phyloP scores from a whole-genome alignment of 345 rosid genomes.

The Rhizophora mangle region DNA sequence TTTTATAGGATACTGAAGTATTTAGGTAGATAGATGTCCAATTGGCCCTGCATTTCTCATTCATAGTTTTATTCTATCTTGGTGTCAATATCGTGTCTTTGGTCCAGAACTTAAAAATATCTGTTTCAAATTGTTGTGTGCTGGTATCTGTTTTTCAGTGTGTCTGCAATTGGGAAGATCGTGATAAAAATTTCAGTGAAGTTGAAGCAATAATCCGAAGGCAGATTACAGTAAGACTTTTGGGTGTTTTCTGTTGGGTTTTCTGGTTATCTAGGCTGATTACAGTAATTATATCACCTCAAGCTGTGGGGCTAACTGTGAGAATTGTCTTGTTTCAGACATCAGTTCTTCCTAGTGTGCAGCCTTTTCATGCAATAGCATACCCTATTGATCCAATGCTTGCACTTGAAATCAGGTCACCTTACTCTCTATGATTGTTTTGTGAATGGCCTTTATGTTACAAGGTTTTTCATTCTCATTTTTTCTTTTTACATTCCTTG shows the following conservation, averaged over 20 bases:
- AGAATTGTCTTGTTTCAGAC: constrained; percentile 42
- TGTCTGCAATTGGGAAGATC: constrained; percentile 93
- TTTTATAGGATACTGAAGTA: no score
- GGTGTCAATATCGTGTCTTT: no score
- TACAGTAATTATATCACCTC: not conserved
- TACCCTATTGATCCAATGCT: constrained; percentile 93
- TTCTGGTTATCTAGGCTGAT: not conserved
- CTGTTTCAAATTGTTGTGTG: constrained; percentile 5
- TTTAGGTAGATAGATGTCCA: no score
- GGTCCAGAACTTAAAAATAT: no score
- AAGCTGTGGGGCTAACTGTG: not conserved
- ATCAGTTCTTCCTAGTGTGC: constrained; percentile 93
- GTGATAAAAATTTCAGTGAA: constrained; percentile 72
- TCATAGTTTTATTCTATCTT: no score
- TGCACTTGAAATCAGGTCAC: constrained; percentile 94
- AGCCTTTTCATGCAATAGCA: constrained; percentile 98
- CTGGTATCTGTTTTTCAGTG: constrained; percentile 40
- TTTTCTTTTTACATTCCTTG: constrained; percentile 1
- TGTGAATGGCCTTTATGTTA: not conserved
- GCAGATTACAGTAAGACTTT: constrained; percentile 66
- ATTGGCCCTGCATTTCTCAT: no score
- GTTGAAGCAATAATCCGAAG: constrained; percentile 85
- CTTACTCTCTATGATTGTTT: not conserved
- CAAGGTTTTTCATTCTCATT: not conserved
- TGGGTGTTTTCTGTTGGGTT: not conserved